A percentile compares a stretch with the other conserved stretches of the same genome.
Conservation (phyloP, 1,139 yeast genomes). For the Candida pseudoviswanathii region DNA sequence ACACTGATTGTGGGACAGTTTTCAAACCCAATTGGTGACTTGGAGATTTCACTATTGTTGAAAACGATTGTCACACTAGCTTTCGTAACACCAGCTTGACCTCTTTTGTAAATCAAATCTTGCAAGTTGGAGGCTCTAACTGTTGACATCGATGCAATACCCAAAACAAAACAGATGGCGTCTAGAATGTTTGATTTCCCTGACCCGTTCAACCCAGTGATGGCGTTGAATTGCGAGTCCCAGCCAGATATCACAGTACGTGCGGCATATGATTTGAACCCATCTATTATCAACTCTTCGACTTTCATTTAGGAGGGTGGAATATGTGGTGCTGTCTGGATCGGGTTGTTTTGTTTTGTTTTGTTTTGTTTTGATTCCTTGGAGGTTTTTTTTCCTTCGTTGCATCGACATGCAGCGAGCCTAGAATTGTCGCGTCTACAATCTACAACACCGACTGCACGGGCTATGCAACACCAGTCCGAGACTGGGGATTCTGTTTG, state of each 20-base stretch:
- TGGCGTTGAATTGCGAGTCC: constrained; percentile 97
- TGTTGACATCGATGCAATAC: constrained; percentile 90
- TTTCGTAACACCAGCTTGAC: constrained; percentile 97
- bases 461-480: not conserved
- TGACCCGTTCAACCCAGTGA: constrained; percentile 96
- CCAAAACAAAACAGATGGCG: constrained; percentile 97
- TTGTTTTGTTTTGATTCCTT: constrained; percentile 1
- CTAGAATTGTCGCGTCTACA: not conserved
- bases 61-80: constrained; percentile 97
- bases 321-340: not conserved
- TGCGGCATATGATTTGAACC: constrained; percentile 96
- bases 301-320: constrained; percentile 65
- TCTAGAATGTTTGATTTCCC: constrained; percentile 95
- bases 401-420: not conserved
- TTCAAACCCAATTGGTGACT: constrained; percentile 88
- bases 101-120: constrained; percentile 93
- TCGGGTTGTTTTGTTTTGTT: not conserved
- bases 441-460: not conserved
- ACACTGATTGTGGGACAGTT: constrained; percentile 81
- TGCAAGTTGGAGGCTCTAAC: constrained; percentile 93
- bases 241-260: constrained; percentile 94
- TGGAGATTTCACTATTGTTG: constrained; percentile 74
- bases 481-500: not conserved
- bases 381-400: not conserved
- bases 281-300: constrained; percentile 93